A percentile compares a stretch with the other conserved stretches of the same genome.
Evolutionary conservation across 257 asterid genomes (phyloP).

Genomic region (Solanum virginianum): DNA sequence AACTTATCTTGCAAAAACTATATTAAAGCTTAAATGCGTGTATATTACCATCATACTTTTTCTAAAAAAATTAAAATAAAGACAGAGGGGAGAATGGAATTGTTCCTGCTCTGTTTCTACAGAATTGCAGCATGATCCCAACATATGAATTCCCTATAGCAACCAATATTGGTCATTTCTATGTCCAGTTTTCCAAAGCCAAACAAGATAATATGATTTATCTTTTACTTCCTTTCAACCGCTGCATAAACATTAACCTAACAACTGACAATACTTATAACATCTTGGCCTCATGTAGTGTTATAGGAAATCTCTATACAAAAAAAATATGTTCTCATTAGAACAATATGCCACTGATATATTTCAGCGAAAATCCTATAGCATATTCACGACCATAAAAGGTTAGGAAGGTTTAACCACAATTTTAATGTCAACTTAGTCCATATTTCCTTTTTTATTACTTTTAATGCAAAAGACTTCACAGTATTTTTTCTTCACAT

Average conservation of each 20-base stretch:
- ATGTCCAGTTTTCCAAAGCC: neutral
- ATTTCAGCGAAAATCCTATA: neutral
- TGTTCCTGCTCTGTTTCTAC: neutral
- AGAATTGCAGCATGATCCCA: neutral
- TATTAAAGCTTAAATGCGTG: neutral
- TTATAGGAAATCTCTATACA: neutral
- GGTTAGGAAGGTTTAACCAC: neutral
- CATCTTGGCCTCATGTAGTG: neutral
- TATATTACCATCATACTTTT: neutral
- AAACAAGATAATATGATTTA: neutral
- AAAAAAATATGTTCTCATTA: neutral
- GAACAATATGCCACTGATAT: neutral
- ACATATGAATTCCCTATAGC: neutral
- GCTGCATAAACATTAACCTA: neutral
- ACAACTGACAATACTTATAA: neutral
- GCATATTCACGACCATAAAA: neutral
- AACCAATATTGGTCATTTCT: neutral
- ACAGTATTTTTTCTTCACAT: neutral
- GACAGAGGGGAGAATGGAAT: neutral
- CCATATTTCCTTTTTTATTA: neutral
- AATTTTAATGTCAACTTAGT: constrained; percentile 8
- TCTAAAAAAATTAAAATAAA: no score
- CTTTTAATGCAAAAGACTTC: neutral
- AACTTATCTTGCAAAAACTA: neutral
- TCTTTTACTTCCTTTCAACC: neutral